Evolutionary conservation across 176 grass and related monocot species (phyloP).

Genomic region (Carex parvula): DNA sequence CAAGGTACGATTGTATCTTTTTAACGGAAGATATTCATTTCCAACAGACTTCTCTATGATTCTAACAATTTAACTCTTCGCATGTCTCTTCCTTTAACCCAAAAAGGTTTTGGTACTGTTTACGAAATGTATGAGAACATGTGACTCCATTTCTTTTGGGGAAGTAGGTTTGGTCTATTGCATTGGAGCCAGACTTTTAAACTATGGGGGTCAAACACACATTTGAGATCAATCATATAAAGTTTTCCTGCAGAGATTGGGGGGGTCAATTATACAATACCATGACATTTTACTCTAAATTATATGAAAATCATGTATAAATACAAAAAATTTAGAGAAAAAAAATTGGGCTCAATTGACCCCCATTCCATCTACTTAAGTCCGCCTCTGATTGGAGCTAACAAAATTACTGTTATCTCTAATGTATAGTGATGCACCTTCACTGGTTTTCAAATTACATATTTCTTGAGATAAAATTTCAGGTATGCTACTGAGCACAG

Average conservation of each 20-base stretch:
- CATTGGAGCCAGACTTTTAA: neutral
- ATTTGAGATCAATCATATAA: too few relatives aligned
- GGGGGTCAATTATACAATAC: too few relatives aligned
- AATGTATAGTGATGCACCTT: too few relatives aligned
- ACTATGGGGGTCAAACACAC: too few relatives aligned
- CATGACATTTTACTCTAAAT: too few relatives aligned
- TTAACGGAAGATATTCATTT: neutral
- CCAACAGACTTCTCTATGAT: neutral
- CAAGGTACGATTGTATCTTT: neutral
- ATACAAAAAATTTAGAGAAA: too few relatives aligned
- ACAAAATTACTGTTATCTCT: neutral
- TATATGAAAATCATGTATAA: too few relatives aligned
- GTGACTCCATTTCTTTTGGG: neutral
- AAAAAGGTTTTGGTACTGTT: neutral
- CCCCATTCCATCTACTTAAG: too few relatives aligned
- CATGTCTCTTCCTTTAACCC: neutral
- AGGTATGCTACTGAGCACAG: constrained; percentile 97
- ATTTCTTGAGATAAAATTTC: constrained; percentile 19
- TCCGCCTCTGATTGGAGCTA: too few relatives aligned
- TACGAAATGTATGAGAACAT: neutral
- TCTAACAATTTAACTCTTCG: neutral
- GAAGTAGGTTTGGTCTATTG: neutral
- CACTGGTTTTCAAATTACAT: neutral
- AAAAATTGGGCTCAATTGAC: too few relatives aligned
- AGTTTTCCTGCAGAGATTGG: too few relatives aligned